Evolutionary conservation across 2,329 filamentous ascomycete species (phyloP), one percentile per base, ranked within the genome.

Genomic region (Phaeophleospora eucalypticola): DNA sequence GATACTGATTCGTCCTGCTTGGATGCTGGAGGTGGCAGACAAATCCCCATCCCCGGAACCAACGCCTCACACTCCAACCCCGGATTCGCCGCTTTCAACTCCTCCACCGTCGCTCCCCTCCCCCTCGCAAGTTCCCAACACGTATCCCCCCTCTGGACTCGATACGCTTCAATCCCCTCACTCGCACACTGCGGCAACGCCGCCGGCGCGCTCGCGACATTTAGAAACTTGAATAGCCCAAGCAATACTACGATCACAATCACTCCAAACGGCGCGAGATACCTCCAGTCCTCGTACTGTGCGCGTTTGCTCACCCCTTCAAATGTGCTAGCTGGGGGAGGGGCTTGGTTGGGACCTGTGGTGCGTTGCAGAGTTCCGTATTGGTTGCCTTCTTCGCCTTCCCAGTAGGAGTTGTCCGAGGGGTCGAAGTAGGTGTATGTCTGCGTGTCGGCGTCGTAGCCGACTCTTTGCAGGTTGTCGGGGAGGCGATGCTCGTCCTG

Each of bases 361-460:
- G 45, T 35, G 19, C 39, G 39, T 10, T 48, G 44, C 4, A 53
- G 39, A 14, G 33, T 36, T 3, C 51, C 51, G 19, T 51, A 51
- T 12, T 45, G 45, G 35, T 46, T 46, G n/a, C 46, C 48, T 36
- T 32, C 48, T 35, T 51, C 45, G 9, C 43, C 43, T 19, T 45
- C 46, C 36, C 46, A 45, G 19, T 48, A 46, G 38, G 36, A 32
- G 17, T 44, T 46, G 24, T 48, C 48, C 16, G 37, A 15, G n/a
- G n/a, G n/a, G 29, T 54, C 47, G 35, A 36, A 43, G 27, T 45
- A 51, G 1, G 50, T 56, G 43, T 56, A 56, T 10, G 34, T 41
- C 27, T 49, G 43, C 7, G 48, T 49, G 24, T 56, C 50, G 24
- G 45, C 53, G 20, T 56, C 53, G 43, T 56, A 56, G 40, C 50